A percentile compares a stretch with the other conserved stretches of the same genome.
phyloP scores from a whole-genome alignment of 352 stramenopile species.

The Globisporangium carolinianum region DNA sequence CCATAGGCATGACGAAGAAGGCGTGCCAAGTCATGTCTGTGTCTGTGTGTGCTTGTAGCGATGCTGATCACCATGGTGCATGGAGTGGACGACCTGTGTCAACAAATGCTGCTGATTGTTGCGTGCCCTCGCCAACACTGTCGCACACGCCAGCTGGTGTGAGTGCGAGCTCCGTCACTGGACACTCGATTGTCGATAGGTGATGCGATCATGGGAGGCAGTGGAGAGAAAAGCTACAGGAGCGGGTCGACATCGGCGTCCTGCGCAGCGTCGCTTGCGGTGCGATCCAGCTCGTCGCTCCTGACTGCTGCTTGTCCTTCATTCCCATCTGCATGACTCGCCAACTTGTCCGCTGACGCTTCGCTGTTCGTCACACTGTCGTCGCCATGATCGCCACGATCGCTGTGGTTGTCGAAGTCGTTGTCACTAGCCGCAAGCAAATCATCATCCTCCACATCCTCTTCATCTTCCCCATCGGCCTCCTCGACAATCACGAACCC shows the following conservation, averaged over 20 bases:
- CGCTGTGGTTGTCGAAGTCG: neutral
- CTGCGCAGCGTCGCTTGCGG: neutral
- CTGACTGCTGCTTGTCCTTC: neutral
- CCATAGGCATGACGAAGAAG: too few relatives aligned
- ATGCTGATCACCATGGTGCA: too few relatives aligned
- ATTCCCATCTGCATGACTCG: neutral
- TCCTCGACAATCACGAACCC: slow-evolving; percentile 9
- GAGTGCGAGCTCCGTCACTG: neutral
- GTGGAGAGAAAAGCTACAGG: neutral
- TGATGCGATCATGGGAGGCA: too few relatives aligned
- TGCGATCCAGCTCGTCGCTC: too few relatives aligned
- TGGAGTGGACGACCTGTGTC: neutral
- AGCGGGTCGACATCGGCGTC: neutral
- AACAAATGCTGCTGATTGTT: neutral
- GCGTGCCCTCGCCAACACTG: neutral
- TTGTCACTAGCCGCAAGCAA: neutral
- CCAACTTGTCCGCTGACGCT: neutral
- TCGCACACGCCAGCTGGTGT: neutral
- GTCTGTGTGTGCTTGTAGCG: too few relatives aligned
- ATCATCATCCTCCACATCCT: neutral
- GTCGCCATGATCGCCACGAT: neutral
- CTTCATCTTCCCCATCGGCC: slow-evolving; percentile 1
- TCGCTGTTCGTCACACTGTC: neutral
- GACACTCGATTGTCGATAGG: too few relatives aligned
- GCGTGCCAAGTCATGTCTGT: too few relatives aligned